Conservation (phyloP, 2,329 filamentous ascomycete species). For the Pezicula carpinea region DNA sequence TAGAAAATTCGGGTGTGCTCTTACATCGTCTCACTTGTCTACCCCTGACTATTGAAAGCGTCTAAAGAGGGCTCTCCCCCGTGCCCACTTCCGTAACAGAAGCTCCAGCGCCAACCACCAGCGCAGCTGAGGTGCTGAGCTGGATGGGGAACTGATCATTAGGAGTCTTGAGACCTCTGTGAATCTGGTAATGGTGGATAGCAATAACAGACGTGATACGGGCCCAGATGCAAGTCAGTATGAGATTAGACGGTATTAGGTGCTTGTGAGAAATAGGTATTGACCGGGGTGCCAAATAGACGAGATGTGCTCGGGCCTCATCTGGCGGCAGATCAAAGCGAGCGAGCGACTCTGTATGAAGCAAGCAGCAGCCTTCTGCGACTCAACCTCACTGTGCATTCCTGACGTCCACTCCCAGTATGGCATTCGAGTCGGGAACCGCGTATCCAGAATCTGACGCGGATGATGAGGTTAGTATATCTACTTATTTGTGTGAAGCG, state of each 20-base stretch:
- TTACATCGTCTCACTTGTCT: no score
- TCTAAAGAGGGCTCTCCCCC: no score
- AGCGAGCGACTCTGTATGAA: not conserved
- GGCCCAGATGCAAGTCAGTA: no score
- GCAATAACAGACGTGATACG: no score
- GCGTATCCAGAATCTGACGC: conserved; percentile 76
- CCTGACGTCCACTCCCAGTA: conserved; percentile 13
- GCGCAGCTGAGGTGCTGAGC: no score
- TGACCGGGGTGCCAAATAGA: no score
- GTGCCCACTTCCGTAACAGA: no score
- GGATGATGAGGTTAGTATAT: conserved; percentile 56
- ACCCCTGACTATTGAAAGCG: no score
- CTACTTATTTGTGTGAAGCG: not conserved
- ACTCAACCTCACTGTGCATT: not conserved
- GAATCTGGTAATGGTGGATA: no score
- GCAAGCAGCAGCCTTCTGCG: not conserved
- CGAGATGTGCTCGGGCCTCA: not conserved
- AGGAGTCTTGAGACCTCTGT: no score
- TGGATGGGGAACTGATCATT: no score
- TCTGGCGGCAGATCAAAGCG: not conserved
- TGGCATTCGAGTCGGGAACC: conserved; percentile 60
- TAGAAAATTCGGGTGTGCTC: not conserved
- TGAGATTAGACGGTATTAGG: not conserved
- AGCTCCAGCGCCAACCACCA: no score
- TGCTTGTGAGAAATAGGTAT: not conserved